These are phyloP conservation scores for Tolypocladium inflatum DNA, from an alignment of 2,329 filamentous ascomycete species.

Conservation along the genomic window DNA sequence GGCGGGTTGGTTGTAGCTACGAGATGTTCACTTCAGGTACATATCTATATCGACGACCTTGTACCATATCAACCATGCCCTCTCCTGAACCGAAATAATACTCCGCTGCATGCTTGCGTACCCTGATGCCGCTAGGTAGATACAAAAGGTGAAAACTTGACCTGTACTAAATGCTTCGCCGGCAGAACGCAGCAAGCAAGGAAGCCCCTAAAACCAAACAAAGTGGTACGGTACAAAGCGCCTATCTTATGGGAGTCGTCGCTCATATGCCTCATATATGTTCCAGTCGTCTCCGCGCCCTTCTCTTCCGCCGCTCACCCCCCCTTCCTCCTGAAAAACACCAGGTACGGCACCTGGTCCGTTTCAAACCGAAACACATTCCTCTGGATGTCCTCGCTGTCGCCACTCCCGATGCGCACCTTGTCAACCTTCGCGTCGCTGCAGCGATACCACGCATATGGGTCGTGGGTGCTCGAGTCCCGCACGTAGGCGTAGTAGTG, in stretches of 20 bases:
- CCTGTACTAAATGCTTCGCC: neutral
- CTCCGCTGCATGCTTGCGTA: neutral
- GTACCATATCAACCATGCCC: neutral
- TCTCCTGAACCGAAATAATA: neutral
- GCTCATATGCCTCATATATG: neutral
- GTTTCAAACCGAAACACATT: slow-evolving; percentile 27
- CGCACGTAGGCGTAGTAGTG: slow-evolving; percentile 72
- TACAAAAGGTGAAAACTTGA: neutral
- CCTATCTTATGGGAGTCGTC: neutral
- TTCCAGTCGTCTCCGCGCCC: neutral
- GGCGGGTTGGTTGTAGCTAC: too few species aligned
- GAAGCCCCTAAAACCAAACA: neutral
- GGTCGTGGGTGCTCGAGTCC: slow-evolving; percentile 38
- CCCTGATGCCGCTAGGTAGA: neutral
- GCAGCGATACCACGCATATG: slow-evolving; percentile 37
- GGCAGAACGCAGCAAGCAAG: neutral
- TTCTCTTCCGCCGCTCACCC: neutral
- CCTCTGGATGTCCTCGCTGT: slow-evolving; percentile 23
- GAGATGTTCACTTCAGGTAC: too few species aligned
- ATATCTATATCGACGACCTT: too few species aligned
- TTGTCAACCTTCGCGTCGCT: slow-evolving; percentile 34
- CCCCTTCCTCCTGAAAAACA: slow-evolving; percentile 33
- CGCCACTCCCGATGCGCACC: slow-evolving; percentile 30
- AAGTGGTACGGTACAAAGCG: neutral
- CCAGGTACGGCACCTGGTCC: slow-evolving; percentile 34